Conservation (phyloP, 306 rosid species). For the Inga oerstediana region DNA sequence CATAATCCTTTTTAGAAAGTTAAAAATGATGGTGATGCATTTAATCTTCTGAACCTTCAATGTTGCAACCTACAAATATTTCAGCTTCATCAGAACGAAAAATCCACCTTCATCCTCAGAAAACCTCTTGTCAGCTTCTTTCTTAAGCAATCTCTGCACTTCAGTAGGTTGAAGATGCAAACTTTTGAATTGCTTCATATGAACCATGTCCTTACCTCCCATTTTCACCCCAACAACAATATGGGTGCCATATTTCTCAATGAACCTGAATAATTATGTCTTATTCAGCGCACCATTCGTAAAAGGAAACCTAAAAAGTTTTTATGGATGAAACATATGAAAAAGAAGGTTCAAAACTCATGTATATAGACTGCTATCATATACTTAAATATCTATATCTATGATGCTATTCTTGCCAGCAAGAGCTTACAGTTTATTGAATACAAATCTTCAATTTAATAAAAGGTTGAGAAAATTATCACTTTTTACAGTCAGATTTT, state of each 20-base stretch:
- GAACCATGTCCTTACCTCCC: conserved; percentile 73
- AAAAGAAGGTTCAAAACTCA: not conserved
- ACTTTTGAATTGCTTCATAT: conserved; percentile 52
- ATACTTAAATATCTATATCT: not conserved
- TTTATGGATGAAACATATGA: not conserved
- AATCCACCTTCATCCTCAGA: conserved; percentile 41
- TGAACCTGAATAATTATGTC: conserved; percentile 50
- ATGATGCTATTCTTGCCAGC: not conserved
- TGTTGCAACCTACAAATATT: conserved; percentile 23
- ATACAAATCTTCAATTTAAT: too few species aligned
- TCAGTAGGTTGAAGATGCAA: conserved; percentile 50
- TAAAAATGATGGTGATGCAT: not conserved
- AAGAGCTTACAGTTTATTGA: not conserved
- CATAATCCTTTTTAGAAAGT: not conserved
- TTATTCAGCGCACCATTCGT: conserved; percentile 18
- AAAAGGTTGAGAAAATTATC: not conserved
- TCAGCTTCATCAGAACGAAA: conserved; percentile 24
- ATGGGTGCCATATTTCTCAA: conserved; percentile 75
- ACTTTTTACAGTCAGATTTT: not conserved
- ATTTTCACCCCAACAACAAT: conserved; percentile 67
- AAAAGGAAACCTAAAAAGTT: not conserved
- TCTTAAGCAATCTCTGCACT: conserved; percentile 57
- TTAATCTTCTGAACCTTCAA: conserved; percentile 36
- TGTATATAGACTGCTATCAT: conserved; percentile 1
- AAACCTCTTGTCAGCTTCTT: conserved; percentile 58